phyloP scores from a whole-genome alignment of 2,329 filamentous ascomycete genomes.

The Sclerotiophoma versabilis region DNA sequence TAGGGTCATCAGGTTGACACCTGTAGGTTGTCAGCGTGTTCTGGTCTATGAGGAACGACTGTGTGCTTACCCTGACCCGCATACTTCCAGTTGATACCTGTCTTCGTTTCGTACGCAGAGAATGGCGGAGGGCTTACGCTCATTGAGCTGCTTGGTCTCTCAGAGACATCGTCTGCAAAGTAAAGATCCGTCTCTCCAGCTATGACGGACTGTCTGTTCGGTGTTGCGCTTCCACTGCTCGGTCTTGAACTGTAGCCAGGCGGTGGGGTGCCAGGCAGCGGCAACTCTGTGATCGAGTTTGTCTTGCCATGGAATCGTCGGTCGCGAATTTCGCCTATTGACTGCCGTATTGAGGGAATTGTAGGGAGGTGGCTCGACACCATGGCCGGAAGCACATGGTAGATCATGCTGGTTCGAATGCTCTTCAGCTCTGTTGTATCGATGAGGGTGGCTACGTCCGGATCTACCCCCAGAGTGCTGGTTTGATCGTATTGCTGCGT shows the following conservation, averaged over 20 bases:
- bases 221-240: conserved; percentile 31
- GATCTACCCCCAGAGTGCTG: conserved; percentile 2
- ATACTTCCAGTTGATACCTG: conserved; percentile 60
- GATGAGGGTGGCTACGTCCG: conserved; percentile 16
- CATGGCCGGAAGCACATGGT: conserved; percentile 61
- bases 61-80: conserved; percentile 56
- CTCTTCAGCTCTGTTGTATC: conserved; percentile 21
- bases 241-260: conserved; percentile 43
- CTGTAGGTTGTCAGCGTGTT: conserved; percentile 36
- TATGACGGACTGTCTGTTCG: conserved; percentile 24
- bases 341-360: conserved; percentile 57
- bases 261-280: conserved; percentile 46
- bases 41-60: not conserved
- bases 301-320: conserved; percentile 27
- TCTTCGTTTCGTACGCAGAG: conserved; percentile 37
- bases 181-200: conserved; percentile 31
- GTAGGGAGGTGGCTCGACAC: conserved; percentile 61
- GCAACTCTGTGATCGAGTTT: conserved; percentile 24
- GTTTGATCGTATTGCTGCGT: conserved; percentile 14
- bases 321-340: conserved; percentile 38
- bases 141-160: conserved; percentile 31
- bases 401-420: conserved; percentile 55
- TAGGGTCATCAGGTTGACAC: conserved; percentile 56
- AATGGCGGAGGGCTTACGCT: conserved; percentile 29
- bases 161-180: conserved; percentile 36